phyloP scores from a whole-genome alignment of 306 rosid genomes.

The Dalbergia cultrata region DNA sequence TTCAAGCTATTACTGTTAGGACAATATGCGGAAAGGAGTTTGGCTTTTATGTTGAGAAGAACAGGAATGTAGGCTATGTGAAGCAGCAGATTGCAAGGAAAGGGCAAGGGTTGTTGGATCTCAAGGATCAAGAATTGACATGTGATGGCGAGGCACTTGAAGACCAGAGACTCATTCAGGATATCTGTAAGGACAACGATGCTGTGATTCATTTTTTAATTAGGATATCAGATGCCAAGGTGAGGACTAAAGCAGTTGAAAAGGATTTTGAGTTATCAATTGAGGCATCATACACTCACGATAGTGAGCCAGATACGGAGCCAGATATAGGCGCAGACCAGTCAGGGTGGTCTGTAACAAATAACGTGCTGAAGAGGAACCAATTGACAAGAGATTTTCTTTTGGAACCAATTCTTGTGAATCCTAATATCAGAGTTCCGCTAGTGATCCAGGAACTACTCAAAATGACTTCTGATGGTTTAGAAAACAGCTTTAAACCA shows the following conservation, averaged over 20 bases:
- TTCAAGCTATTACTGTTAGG: conserved; percentile 73
- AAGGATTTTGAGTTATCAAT: conserved; percentile 72
- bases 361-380: conserved; percentile 46
- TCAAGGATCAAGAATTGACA: conserved; percentile 69
- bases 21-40: conserved; percentile 73
- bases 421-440: conserved; percentile 51
- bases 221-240: conserved; percentile 66
- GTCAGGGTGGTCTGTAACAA: conserved; percentile 42
- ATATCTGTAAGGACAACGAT: conserved; percentile 63
- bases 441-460: conserved; percentile 59
- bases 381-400: conserved; percentile 50
- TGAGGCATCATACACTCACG: conserved; percentile 52
- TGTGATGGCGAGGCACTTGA: conserved; percentile 79
- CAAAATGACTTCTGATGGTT: conserved; percentile 62
- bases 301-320: conserved; percentile 39
- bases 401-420: conserved; percentile 67
- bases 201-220: conserved; percentile 70
- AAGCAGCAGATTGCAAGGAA: conserved; percentile 70
- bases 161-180: conserved; percentile 78
- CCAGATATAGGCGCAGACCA: conserved; percentile 38
- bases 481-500: conserved; percentile 68
- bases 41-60: conserved; percentile 72
- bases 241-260: conserved; percentile 64
- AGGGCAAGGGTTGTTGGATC: conserved; percentile 61
- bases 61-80: conserved; percentile 74